Evolutionary conservation across 2,329 filamentous ascomycete species (phyloP), one percentile per base, ranked within the genome.

Genomic region (Colletotrichum shisoi): DNA sequence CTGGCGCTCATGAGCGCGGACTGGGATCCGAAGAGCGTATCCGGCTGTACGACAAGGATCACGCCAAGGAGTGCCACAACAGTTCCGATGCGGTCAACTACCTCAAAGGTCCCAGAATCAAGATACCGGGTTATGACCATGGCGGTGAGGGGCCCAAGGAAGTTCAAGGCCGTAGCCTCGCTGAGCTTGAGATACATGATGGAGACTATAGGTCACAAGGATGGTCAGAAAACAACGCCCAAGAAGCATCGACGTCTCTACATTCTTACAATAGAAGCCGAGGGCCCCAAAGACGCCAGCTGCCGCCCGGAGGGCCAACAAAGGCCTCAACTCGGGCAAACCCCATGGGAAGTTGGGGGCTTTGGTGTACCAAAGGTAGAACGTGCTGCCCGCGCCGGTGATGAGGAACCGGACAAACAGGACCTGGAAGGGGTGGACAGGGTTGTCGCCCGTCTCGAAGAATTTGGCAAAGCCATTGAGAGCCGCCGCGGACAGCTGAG

Each of bases 361-460:
- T 9, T 46, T 40, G 1, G 39, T 53, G 6, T 48, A 42, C 59
- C 63, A 63, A 4, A 67, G 46, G 0, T 48, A 21, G 7, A 63
- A 7, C 1, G 53, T 37, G 17, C 52, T 46, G 6, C 39, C 63
- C 4, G 42, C 19, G 2, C 63, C 63, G 8, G 63, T 67, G 27
- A 67, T 63, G 17, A 67, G 48, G n/a, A 67, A 63, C 3, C 63
- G 63, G 11, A 67, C 60, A 46, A 67, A 67, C n/a, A 67, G 53
- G 7, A 67, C 53, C 9, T 67, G 59, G 15, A 67, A 67, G 3
- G 63, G 63, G 2, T 67, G 63, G 4, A 67, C 44, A 12, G 63
- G 63, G n/a, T 63, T 48, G 6, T 63, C 46, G 34, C 46, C 46
- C 6, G 63, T 67, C 51, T 67, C 63, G 7, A 67, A 40, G 4